These are phyloP conservation scores for Mollisiaceae sp. DNA, from an alignment of 2,329 filamentous ascomycete genomes.

Conservation along the genomic window DNA sequence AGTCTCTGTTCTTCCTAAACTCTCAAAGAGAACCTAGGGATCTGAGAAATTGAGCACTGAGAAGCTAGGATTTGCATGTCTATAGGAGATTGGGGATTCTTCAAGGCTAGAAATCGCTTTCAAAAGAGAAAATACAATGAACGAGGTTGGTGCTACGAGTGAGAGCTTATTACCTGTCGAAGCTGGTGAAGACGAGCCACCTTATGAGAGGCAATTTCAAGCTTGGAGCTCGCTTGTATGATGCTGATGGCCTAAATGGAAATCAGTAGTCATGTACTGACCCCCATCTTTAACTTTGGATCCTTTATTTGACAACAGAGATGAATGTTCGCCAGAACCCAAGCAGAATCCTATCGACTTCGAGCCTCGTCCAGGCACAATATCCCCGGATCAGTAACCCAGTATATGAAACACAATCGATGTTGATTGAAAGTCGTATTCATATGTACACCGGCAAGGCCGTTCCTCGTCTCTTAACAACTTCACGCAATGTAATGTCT, in stretches of 20 bases:
- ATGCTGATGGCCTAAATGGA: not conserved
- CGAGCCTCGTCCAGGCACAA: not conserved
- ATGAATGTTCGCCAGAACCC: not conserved
- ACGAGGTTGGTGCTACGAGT: no score
- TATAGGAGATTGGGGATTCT: no score
- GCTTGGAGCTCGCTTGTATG: not conserved
- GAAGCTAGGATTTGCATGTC: no score
- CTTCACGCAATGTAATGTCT: constrained; percentile 26
- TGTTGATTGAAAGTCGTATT: constrained; percentile 8
- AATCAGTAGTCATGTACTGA: not conserved
- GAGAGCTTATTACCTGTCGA: no score
- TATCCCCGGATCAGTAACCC: not conserved
- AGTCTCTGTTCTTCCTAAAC: no score
- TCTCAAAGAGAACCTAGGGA: no score
- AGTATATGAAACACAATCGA: not conserved
- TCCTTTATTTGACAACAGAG: not conserved
- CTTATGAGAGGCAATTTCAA: not conserved
- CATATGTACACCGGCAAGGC: constrained; percentile 34
- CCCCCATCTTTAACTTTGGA: not conserved
- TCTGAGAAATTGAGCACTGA: no score
- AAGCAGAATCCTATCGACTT: not conserved
- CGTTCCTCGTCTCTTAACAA: constrained; percentile 7
- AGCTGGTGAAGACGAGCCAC: not conserved
- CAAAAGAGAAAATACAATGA: no score
- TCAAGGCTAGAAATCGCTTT: no score